Percentiles rank a stretch among this genome's conserved stretches.
Conservation (phyloP, 1,284 basidiomycete genomes). For the Takashimella tepidaria region DNA sequence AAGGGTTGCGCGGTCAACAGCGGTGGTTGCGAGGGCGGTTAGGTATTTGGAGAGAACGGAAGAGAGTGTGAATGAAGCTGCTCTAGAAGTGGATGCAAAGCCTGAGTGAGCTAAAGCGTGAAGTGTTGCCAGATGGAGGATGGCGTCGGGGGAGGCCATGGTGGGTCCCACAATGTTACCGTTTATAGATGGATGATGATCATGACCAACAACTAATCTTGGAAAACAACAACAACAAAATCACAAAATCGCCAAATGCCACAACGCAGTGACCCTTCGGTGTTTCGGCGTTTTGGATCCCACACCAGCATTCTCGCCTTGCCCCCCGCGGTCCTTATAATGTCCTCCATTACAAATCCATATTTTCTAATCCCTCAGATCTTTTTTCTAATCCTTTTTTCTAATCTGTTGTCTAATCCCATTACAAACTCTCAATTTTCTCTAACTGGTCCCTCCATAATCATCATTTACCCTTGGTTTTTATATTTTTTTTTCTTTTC, state of each 20-base stretch:
- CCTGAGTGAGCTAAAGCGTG: slow-evolving; percentile 38
- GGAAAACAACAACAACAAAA: not conserved
- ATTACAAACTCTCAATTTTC: slow-evolving; percentile 4
- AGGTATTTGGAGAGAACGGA: slow-evolving; percentile 34
- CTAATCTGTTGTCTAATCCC: slow-evolving; percentile 2
- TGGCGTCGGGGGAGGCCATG: slow-evolving; percentile 37
- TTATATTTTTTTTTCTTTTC: slow-evolving; percentile 1
- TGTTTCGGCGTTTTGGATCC: slow-evolving; percentile 3
- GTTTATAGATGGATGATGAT: not conserved
- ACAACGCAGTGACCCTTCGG: slow-evolving; percentile 3
- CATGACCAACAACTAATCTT: too few species aligned
- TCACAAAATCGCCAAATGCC: not conserved
- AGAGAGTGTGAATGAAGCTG: slow-evolving; percentile 38
- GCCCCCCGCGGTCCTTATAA: not conserved
- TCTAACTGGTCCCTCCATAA: too few species aligned
- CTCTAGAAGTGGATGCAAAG: slow-evolving; percentile 40
- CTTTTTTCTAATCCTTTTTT: slow-evolving; percentile 4
- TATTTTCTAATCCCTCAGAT: not conserved
- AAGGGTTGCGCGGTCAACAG: slow-evolving; percentile 33
- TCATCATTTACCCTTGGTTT: slow-evolving; percentile 1
- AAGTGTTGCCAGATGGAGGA: slow-evolving; percentile 40
- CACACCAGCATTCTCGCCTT: not conserved
- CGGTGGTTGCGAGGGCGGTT: slow-evolving; percentile 29
- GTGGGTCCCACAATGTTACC: too few species aligned
- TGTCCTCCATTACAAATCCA: not conserved